Conservation (phyloP, 768 basidiomycete genomes). For the Mycena crocata region DNA sequence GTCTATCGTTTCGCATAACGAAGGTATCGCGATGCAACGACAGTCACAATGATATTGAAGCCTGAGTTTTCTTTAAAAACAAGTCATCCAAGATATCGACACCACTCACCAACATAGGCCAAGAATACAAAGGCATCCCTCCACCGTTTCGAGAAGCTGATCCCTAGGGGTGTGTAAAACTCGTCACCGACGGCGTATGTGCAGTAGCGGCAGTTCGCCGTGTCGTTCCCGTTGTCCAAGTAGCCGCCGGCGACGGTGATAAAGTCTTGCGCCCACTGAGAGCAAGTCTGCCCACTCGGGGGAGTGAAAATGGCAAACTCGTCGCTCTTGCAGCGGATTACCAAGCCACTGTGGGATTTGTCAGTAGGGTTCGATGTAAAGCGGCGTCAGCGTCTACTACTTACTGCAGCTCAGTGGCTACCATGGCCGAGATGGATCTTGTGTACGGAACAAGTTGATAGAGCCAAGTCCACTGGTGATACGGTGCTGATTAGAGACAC, state of each 20-base stretch:
- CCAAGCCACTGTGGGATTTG: constrained; percentile 60
- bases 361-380: constrained; percentile 23
- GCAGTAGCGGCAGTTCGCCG: constrained; percentile 77
- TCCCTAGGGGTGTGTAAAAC: constrained; percentile 77
- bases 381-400: constrained; percentile 34
- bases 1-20: constrained; percentile 74
- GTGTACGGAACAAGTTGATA: constrained; percentile 82
- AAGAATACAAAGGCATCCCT: constrained; percentile 76
- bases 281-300: constrained; percentile 80
- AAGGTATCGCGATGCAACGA: constrained; percentile 77
- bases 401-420: constrained; percentile 82
- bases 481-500: constrained; percentile 43
- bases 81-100: not conserved
- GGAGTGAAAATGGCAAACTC: constrained; percentile 83
- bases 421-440: constrained; percentile 75
- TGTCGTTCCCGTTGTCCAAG: constrained; percentile 73
- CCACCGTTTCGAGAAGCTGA: constrained; percentile 71
- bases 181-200: constrained; percentile 75
- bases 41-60: constrained; percentile 78
- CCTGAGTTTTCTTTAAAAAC: constrained; percentile 42
- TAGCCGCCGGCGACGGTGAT: constrained; percentile 75
- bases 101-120: constrained; percentile 64
- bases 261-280: constrained; percentile 77
- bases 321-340: constrained; percentile 69
- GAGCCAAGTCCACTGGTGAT: constrained; percentile 76